Base-by-base conservation (phyloP, 805 yeast species). In the Candida mattraensis region DNA sequence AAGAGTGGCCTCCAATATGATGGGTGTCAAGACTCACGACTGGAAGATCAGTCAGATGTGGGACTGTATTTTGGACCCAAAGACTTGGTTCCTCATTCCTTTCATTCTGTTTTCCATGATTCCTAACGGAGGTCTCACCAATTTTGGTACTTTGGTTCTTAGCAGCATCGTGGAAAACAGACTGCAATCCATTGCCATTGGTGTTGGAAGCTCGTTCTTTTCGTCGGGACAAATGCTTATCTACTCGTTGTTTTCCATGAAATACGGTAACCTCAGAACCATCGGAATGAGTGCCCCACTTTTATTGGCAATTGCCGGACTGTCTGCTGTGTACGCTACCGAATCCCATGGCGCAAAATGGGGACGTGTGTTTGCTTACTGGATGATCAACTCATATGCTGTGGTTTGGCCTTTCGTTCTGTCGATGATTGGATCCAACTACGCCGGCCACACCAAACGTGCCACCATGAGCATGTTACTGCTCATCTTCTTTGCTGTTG, bases 381-480 rank as follows among this genome's bases (percentile, higher is more conserved):
- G 60, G 60, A 58, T 58, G 62, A 53, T 55, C 27, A 51, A 54
- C 39, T 48, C 54, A 17, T 51, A 47, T 33, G 48, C 55, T 12
- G 58, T 35, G 34, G 31, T 44, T n/a, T 56, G 50, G 50, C 57
- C 59, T 7, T 56, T 44, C 37, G 42, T 45, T 21, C 45, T 57
- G 44, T 45, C 53, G 24, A 34, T 56, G 27, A 44, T 52, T 32
- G 59, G 61, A 29, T 42, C 51, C 26, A 70, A 73, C 42, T 58
- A 65, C 33, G 70, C 74, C 4, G 80, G 80, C 9, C 73, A 70
- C 50, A 73, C 80, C 12, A 76, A 75, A 58, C 73, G 72, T 51
- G 54, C 63, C 20, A 60, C 69, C 7, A 64, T 64, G 10, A 70
- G 66, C 46, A 74, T 76, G 11, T 46, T 67, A 23, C 48, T 63